phyloP scores from a whole-genome alignment of 1,284 basidiomycete genomes.

The Puccinia novopanici region DNA sequence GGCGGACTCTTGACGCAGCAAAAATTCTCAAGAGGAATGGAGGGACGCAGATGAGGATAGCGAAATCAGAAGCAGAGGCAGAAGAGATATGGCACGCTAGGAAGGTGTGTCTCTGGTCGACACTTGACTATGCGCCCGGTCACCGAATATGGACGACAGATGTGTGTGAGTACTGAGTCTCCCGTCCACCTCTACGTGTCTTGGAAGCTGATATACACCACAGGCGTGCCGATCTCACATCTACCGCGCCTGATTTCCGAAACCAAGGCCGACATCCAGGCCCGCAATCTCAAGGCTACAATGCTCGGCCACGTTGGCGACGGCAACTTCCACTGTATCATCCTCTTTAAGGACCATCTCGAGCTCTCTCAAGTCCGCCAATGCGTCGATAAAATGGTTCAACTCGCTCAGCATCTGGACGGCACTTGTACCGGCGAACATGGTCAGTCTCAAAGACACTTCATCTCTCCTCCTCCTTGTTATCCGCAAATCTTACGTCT shows the following conservation, averaged over 20 bases:
- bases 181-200: not conserved
- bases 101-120: slow-evolving; percentile 77
- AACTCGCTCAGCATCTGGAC: slow-evolving; percentile 62
- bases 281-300: slow-evolving; percentile 67
- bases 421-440: slow-evolving; percentile 62
- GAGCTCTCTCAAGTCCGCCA: slow-evolving; percentile 58
- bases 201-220: not conserved
- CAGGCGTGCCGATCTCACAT: slow-evolving; percentile 73
- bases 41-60: slow-evolving; percentile 71
- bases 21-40: slow-evolving; percentile 69
- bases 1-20: slow-evolving; percentile 61
- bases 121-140: slow-evolving; percentile 69
- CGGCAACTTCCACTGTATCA: slow-evolving; percentile 64
- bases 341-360: slow-evolving; percentile 50
- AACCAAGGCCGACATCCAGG: slow-evolving; percentile 72
- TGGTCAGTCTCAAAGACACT: slow-evolving; percentile 53
- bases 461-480: not conserved
- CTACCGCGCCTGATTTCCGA: slow-evolving; percentile 74
- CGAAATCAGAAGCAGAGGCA: slow-evolving; percentile 70
- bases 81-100: slow-evolving; percentile 78
- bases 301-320: slow-evolving; percentile 83
- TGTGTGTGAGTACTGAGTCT: slow-evolving; percentile 52
- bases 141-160: slow-evolving; percentile 76
- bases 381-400: slow-evolving; percentile 62
- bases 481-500: not conserved